Evolutionary conservation across 2,329 filamentous ascomycete species (phyloP), one percentile per base, ranked within the genome.

Genomic region (Fusarium sp.): DNA sequence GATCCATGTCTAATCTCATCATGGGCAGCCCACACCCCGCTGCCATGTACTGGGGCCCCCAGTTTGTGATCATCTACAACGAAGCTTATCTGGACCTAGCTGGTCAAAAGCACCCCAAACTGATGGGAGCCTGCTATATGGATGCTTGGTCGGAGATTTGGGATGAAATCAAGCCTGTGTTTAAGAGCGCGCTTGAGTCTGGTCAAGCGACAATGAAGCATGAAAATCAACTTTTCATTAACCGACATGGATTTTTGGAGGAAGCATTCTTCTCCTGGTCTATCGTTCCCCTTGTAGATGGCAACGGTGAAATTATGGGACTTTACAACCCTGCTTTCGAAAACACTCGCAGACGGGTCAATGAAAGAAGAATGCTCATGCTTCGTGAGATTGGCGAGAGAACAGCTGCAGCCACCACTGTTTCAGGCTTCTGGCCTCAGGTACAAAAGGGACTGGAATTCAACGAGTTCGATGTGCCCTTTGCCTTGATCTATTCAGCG

Each of bases 221-320:
- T 69, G 93, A 96, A 72, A 91, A 95, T 67, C 89, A 88, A 59
- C 82, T 95, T 2, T 93, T 94, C 73, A 85, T 96, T 31, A 83
- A 86, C 48, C 87, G 93, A 10, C 87, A 88, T 67, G 88, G 89
- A 2, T 93, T 87, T 65, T 79, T 93, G 2, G 92, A 97, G 78
- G 93, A 96, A 76, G 89, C 91, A 0, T 95, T 92, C 76, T 95
- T 95, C 77, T 92, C 90, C 14, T 95, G 92, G 92, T 92, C 89
- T 2, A 89, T 95, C 43, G 90, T 95, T 26, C 93, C 93, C 0
- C 84, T 95, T 66, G 87, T 95, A 3, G 92, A 92, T 5, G 84
- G 86, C 41, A 90, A 94, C 62, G 93, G 93, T 4, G 87, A 87
- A 14, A 91, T 94, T 10, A 88, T 92, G 65, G 92, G 91, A 3